phyloP scores from a whole-genome alignment of 1,139 yeast genomes.

The Hansenula sp. region DNA sequence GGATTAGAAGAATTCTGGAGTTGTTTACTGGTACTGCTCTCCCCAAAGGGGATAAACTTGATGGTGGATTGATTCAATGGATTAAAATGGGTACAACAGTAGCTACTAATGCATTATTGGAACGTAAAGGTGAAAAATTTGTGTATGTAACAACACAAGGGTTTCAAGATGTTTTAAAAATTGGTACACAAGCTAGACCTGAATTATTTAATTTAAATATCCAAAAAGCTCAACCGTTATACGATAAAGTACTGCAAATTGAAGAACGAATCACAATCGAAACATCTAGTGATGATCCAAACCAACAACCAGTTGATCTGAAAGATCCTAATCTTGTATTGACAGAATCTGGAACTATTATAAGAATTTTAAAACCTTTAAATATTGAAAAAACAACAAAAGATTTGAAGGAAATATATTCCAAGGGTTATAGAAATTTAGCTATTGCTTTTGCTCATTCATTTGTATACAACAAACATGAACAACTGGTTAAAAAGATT shows the following conservation, averaged over 20 bases:
- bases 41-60: conserved; percentile 44
- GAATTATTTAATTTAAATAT: conserved; percentile 47
- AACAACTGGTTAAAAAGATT: conserved; percentile 47
- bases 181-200: conserved; percentile 76
- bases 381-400: conserved; percentile 35
- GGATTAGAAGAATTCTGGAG: conserved; percentile 75
- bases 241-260: conserved; percentile 58
- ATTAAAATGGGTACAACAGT: conserved; percentile 80
- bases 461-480: conserved; percentile 66
- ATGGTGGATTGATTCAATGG: conserved; percentile 45
- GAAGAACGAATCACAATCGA: conserved; percentile 73
- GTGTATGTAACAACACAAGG: conserved; percentile 66
- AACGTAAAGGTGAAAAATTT: conserved; percentile 61
- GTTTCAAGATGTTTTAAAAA: conserved; percentile 55
- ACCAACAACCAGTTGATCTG: conserved; percentile 25
- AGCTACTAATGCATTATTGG: conserved; percentile 69
- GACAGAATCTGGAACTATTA: conserved; percentile 63
- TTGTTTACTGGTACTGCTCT: conserved; percentile 45
- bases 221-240: conserved; percentile 51
- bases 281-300: conserved; percentile 59
- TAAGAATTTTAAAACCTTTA: conserved; percentile 49
- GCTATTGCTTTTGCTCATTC: conserved; percentile 70
- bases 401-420: conserved; percentile 38
- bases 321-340: conserved; percentile 29
- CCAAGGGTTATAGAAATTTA: conserved; percentile 55